Base-by-base conservation (phyloP, 805 yeast genomes). In the Blastobotrys americana region DNA sequence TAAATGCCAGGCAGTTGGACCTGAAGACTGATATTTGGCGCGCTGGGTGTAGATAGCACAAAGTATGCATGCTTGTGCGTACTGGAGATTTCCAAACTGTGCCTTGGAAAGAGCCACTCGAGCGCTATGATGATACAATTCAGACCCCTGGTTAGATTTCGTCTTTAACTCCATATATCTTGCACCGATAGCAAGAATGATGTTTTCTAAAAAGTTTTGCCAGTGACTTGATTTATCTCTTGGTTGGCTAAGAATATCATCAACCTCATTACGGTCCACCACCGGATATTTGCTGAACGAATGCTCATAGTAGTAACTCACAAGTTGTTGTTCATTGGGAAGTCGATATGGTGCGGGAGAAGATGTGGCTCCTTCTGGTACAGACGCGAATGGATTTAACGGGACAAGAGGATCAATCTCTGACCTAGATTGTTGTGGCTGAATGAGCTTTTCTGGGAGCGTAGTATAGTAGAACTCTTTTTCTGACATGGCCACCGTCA, bases 171-270 rank as follows among this genome's bases (percentile, higher is more conserved):
- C 49, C 43, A 31, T 39, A 17, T 38, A 42, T 18, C 49, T 39
- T 4, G 49, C 25, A 9, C 47, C 49, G 19, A 46, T 46, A 10
- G 49, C 49, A 16, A 38, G 34, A n/a, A 46, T 47, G 15, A 46
- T 23, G 19, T 46, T 39, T 13, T 38, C 27, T 4, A 46, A 40
- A 27, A 46, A 46, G 16, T 16, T 20, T 8, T 43, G 47, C 49
- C 49, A 46, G 16, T 39, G 39, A 22, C 27, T n/a, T 25, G 13
- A 13, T 8, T 8, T 8, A 8, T 25, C 31, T 25, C 31, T 8
- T 8, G 31, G 31, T 35, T 5, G 37, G 41, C 15, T 8, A 25
- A 25, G 31, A 13, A 25, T 25, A 13, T 25, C 13, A 13, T 25
- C 31, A 8, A 25, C 13, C 8, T 8, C 31, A 13, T 25, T 25